Base-by-base conservation (phyloP, 805 yeast species). In the Ogataea paradorogensis region DNA sequence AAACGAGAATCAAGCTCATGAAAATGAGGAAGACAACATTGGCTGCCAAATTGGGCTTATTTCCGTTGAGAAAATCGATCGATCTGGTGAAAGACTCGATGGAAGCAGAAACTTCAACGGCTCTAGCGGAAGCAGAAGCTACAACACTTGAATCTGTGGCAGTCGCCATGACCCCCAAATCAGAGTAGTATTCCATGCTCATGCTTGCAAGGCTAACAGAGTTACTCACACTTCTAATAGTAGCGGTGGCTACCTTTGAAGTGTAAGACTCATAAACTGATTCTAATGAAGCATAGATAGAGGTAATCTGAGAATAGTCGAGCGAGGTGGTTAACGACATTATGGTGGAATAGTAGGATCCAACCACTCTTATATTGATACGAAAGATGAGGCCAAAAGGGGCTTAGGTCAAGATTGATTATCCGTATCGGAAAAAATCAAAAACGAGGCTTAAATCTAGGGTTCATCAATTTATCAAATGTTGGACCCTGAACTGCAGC, bases 1-100 rank as follows among this genome's bases (percentile, higher is more conserved):
- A 38, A 0, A 59, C 42, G 15, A 77, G 58, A 8, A 74, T 59
- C 0, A 81, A 20, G 4, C 71, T 76, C 68, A 79, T 82, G 0
- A 82, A 58, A 2, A 69, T 71, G 3, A 79, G 59, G 52, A 82
- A 75, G 0, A 80, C 74, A 10, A 69, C 40, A 55, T 86, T 87
- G 14, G 81, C 87, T 3, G 74, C 74, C 3, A 66, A 47, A 32
- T 69, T 67, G 3, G 90, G 89, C 16, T 52, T 51, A 53, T 63
- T 62, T 26, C 74, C 78, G 40, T 56, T 53, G 50, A 65, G 73
- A 30, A 40, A 53, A 1, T 55, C 51, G 13, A 39, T 36, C 9
- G 38, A 42, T 3, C 42, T 38, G 16, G 40, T 47, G 9, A 57
- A 23, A 10, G 51, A 15, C 2, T 45, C 29, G 42, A 52, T 45